Base-by-base conservation (phyloP, 2,329 filamentous ascomycete genomes). In the Sporothrix globosa region DNA sequence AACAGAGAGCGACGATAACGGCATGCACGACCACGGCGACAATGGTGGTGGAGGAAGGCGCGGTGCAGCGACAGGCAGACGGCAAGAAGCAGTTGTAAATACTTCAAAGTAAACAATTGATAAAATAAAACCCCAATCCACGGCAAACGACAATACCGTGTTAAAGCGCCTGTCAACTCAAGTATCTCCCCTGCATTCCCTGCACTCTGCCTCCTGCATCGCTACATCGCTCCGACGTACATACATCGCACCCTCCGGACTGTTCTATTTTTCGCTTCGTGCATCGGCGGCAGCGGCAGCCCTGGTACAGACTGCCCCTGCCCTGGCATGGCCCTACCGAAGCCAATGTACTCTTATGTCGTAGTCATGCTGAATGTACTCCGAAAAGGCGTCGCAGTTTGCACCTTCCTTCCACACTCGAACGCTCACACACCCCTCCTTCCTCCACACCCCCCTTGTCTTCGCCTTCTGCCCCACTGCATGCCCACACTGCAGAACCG, bases 401-500 rank as follows among this genome's bases (percentile, higher is more conserved):
- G 46, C 66, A 56, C 66, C 34, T 56, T 41, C 34, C 53, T 56
- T 21, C 34, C 44, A 67, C 52, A 63, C 63, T 21, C 52, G 24
- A n/a, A 48, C 54, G 46, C 48, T 56, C 56, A 61, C 54, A 50
- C 24, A 39, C 52, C 67, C 50, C 70, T 56, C 56, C 46, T 39
- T 63, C 68, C 65, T 41, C 54, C 65, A 69, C 70, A 67, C 71
- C 68, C 61, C 65, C 60, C 66, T 60, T 54, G 70, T 50, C 72
- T 71, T 68, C 65, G 69, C 68, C 70, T 67, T 58, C 46, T 52
- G 61, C 68, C 53, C 71, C 71, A 72, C 71, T 27, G 27, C 54
- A 27, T 70, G 63, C 39, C 50, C 53, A 58, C 67, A 58, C 67
- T 68, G 67, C 53, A 68, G 67, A 68, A 68, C 65, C 48, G 50